phyloP scores from a whole-genome alignment of 257 asterid species.

The Capsicum pubescens region DNA sequence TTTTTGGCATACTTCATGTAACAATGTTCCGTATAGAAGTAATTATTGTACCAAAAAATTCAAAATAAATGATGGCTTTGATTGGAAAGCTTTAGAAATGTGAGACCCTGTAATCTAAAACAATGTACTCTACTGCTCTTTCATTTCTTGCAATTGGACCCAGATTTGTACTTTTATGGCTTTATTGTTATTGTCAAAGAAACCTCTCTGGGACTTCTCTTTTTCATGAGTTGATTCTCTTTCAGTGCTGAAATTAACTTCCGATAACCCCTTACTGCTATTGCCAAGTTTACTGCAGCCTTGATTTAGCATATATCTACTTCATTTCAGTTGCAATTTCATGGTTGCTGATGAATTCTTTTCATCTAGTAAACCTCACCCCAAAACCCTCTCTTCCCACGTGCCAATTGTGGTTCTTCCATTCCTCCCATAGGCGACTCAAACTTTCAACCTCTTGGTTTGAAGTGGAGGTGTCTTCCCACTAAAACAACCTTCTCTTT shows the following conservation, averaged over 20 bases:
- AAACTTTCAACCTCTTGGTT: not conserved
- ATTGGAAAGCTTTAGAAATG: not conserved
- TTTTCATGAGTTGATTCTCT: not conserved
- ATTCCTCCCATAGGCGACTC: not conserved
- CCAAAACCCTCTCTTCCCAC: not conserved
- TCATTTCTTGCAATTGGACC: not conserved
- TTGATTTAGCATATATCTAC: not conserved
- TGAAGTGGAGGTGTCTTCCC: constrained; percentile 4
- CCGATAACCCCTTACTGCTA: not conserved
- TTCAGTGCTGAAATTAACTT: not conserved
- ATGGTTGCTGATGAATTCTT: not conserved
- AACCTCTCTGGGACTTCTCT: not conserved
- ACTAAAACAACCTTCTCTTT: not conserved
- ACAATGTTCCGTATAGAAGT: not conserved
- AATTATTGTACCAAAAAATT: not conserved
- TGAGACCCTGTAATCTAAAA: not conserved
- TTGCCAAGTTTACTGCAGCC: not conserved
- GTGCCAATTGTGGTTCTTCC: not conserved
- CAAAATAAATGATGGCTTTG: not conserved
- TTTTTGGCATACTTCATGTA: not conserved
- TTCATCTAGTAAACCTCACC: not conserved
- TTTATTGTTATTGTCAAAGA: not conserved
- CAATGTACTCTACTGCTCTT: not conserved
- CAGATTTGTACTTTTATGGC: not conserved
- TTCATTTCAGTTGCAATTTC: not conserved